Percentiles rank a stretch among this genome's conserved stretches.
Evolutionary conservation across 2,329 filamentous ascomycete species (phyloP).

Genomic region (Neofusicoccum sp.): DNA sequence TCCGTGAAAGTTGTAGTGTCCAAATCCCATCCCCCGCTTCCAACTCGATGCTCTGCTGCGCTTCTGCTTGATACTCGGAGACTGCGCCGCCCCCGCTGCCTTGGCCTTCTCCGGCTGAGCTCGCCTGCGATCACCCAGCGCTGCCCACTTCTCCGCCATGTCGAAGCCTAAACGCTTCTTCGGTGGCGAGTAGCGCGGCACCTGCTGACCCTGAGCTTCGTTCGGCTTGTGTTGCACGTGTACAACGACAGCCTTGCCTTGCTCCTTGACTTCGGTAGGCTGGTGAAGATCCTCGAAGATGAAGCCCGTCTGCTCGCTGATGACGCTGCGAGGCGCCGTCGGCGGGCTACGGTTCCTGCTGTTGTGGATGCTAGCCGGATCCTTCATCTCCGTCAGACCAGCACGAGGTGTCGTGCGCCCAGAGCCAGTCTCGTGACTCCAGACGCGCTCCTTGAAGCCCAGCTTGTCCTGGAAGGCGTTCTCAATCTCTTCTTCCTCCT

Average conservation of each 20-base stretch:
- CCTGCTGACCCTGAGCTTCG: background rate
- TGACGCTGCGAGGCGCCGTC: constrained; percentile 39
- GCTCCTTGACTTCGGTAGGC: constrained; percentile 45
- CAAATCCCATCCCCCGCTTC: constrained; percentile 26
- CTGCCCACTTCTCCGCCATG: constrained; percentile 80
- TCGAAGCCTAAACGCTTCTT: constrained; percentile 54
- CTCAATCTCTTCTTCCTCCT: constrained; percentile 80
- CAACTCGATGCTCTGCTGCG: constrained; percentile 38
- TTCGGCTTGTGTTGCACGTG: constrained; percentile 25
- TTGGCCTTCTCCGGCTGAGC: constrained; percentile 52
- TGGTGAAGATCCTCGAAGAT: constrained; percentile 74
- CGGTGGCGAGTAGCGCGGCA: constrained; percentile 63
- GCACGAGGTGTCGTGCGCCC: constrained; percentile 51
- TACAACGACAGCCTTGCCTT: constrained; percentile 22
- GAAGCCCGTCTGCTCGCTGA: constrained; percentile 67
- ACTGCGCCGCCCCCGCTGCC: constrained; percentile 29
- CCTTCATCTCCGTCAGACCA: constrained; percentile 55
- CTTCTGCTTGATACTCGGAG: constrained; percentile 36
- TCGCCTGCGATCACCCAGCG: constrained; percentile 78
- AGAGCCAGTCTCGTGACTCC: constrained; percentile 38
- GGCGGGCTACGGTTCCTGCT: constrained; percentile 38
- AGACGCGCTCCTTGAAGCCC: constrained; percentile 33
- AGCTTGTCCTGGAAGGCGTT: constrained; percentile 42
- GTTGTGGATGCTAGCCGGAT: constrained; percentile 53
- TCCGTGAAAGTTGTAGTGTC: constrained; percentile 14